Evolutionary conservation across 768 basidiomycete species (phyloP), one percentile per base, ranked within the genome.

Genomic region (Naganishia randhawae): DNA sequence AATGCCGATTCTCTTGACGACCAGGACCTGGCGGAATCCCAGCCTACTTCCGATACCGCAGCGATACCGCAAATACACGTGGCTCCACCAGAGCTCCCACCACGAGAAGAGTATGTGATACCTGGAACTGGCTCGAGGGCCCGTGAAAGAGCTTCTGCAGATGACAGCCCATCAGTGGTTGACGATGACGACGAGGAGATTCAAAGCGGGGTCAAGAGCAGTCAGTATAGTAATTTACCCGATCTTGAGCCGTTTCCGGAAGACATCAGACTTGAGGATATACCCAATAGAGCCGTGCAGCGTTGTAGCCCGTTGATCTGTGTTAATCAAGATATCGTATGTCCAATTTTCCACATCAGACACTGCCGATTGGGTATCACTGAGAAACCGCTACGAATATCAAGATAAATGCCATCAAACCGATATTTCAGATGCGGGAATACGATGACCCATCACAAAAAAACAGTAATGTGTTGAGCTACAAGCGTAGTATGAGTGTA

Each of bases 261-360:
- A 11, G 75, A 75, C 66, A 65, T 75, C 11, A 51, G 53, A 14
- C 70, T 79, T 2, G 71, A 69, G 52, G 74, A 76, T 62, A 77
- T 78, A 4, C 77, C 77, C 2, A 69, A 71, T 57, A 50, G 68
- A 7, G 75, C 76, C 54, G 69, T 77, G 1, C 61, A 71, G 39
- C 63, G 78, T 13, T 69, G 74, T 33, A 74, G 74, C 71, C 78
- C 78, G 1, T 63, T 79, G 17, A 62, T 71, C 2, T 78, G 78
- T 65, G 63, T 75, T n/a, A 79, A 79, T 66, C 77, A 79, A 50
- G 77, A 79, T 71, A 77, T 79, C 13, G 78, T 78, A 42, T 71
- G 78, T 73, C 14, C 22, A 3, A n/a, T 17, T 16, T 25, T 35
- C 45, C 16, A 39, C 10, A 25, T 19, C 41, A 10, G 39, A 11